These are phyloP conservation scores for Solanum hybrid DNA, from an alignment of 305 asterid genomes.

Conservation along the genomic window DNA sequence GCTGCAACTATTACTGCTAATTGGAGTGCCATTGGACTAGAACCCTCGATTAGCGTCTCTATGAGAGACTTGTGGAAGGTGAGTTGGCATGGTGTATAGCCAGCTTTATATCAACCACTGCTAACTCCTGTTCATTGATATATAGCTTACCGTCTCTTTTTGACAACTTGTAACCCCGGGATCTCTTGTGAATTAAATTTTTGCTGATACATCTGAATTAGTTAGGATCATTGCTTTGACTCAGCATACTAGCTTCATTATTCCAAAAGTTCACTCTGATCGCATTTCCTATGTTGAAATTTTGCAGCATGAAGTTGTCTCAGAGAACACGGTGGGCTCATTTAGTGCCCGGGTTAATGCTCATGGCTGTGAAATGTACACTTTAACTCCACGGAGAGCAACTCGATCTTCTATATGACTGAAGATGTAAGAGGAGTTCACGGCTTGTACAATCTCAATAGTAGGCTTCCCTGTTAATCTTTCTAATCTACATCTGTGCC, in stretches of 20 bases:
- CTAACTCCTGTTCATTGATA: not conserved
- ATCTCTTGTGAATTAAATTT: not conserved
- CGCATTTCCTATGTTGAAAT: not conserved
- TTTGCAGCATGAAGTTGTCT: slow-evolving; percentile 36
- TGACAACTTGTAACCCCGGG: not conserved
- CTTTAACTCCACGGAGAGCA: slow-evolving; percentile 21
- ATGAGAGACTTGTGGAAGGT: slow-evolving; percentile 87
- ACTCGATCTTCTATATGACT: slow-evolving; percentile 18
- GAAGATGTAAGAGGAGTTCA: not conserved
- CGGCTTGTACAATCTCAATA: not conserved
- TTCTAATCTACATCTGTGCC: not conserved
- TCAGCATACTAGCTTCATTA: not conserved
- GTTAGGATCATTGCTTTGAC: not conserved
- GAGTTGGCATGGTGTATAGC: not conserved
- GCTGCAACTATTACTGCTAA: slow-evolving; percentile 41
- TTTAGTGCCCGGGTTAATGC: slow-evolving; percentile 31
- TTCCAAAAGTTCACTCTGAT: not conserved
- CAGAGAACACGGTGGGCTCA: slow-evolving; percentile 17
- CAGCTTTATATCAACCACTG: not conserved
- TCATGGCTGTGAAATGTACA: slow-evolving; percentile 34
- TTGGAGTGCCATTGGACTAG: slow-evolving; percentile 69
- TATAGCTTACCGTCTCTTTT: not conserved
- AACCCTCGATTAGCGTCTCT: slow-evolving; percentile 58
- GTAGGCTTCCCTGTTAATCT: not conserved
- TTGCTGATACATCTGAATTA: not conserved